phyloP scores from a whole-genome alignment of 1,284 basidiomycete species.

The Ceratobasidium sp. region DNA sequence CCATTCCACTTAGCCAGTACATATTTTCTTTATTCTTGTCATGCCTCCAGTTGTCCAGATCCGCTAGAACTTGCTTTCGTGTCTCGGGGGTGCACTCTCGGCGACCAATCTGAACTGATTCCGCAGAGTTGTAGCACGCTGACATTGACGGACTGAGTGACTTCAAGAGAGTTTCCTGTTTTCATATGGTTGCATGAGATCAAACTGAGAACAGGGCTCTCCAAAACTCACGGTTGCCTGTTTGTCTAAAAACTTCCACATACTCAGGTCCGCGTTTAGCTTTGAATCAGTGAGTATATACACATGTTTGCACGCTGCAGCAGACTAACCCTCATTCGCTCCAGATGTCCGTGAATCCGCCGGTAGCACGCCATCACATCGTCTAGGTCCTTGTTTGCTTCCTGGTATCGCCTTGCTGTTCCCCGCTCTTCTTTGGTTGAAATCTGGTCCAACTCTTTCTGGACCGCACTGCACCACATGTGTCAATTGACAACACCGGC shows the following conservation, averaged over 20 bases:
- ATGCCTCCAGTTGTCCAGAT: neutral
- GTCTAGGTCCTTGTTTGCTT: neutral
- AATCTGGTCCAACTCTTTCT: neutral
- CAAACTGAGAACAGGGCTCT: too few species aligned
- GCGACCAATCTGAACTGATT: too few species aligned
- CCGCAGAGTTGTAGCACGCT: too few species aligned
- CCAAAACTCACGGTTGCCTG: too few species aligned
- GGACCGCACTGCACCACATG: neutral
- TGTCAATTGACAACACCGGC: too few species aligned
- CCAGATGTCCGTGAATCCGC: neutral
- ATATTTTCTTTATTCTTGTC: neutral
- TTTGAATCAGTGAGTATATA: neutral
- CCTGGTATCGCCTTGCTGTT: neutral
- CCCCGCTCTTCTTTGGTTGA: neutral
- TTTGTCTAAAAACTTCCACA: too few species aligned
- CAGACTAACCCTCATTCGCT: neutral
- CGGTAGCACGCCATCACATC: constrained; percentile 4
- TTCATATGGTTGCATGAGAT: too few species aligned
- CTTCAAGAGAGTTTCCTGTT: too few species aligned
- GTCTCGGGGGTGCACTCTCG: too few species aligned
- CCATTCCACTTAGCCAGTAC: neutral
- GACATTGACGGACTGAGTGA: too few species aligned
- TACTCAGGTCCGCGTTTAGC: too few species aligned
- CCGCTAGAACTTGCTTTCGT: too few species aligned
- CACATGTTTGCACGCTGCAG: neutral